Base-by-base conservation (phyloP, 2,329 filamentous ascomycete species). In the Calycina herbarum region DNA sequence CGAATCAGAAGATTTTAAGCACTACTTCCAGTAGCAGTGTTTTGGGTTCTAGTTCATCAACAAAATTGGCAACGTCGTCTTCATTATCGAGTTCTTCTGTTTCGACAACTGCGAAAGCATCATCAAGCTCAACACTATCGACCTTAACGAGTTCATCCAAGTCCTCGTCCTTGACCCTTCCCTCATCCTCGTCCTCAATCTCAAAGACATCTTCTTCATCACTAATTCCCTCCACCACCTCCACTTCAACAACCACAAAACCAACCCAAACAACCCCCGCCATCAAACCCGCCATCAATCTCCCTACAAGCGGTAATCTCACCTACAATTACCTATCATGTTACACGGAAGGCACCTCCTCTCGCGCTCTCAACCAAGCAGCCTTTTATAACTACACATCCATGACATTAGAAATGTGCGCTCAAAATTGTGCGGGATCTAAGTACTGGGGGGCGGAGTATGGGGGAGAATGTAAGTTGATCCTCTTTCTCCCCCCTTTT, bases 401-500 rank as follows among this genome's bases (percentile, higher is more conserved):
- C 27, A 77, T 77, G 76, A 76, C 75, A 5, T 66, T 76, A 48
- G 74, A 78, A 62, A 69, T 67, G 13, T 79, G 77, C 58, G 69
- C 69, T 1, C 45, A 66, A 1, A 67, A 73, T 40, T 78, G 74
- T 62, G 60, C 66, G 3, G 73, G 71, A 3, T 79, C 74, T 57
- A 71, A 64, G 2, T 78, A 76, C 65, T 77, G 74, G 38, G 79
- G 78, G 48, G 74, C 79, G 7, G 79, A 81, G 64, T 80, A 78
- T 66, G 72, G 73, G 35, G 71, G 72, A 54, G 74, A 78, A 68
- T 78, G 77, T 68, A 77, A 71, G 64, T 76, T 69, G 35, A 48
- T 66, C 67, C 7, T 5, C 33, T n/a, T n/a, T n/a, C n/a, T n/a
- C n/a, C n/a, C n/a, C n/a, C n/a, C n/a, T n/a, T n/a, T n/a, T n/a